Base-by-base conservation (phyloP, 768 basidiomycete genomes). In the Epithele typhae region DNA sequence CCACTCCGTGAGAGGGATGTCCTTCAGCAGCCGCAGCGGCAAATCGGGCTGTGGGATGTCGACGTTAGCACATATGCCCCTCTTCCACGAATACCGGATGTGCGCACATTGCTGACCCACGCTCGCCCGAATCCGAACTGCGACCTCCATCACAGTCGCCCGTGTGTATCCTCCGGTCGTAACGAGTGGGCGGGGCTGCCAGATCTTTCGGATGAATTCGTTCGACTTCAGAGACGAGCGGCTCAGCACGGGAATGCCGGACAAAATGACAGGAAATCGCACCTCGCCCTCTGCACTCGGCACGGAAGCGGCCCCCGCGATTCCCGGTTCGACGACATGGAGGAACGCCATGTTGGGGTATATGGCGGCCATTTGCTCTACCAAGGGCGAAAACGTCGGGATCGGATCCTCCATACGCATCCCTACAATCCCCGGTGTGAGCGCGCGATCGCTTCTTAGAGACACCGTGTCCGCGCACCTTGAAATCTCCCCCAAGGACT, bases 351-450 rank as follows among this genome's bases (percentile, higher is more conserved):
- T 57, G 18, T 71, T 43, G 4, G 78, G 74, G 50, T 71, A 66
- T 4, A 46, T 46, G 4, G 56, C 46, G 21, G 60, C 63, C 12
- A 85, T 52, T 24, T 68, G 45, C 1, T 62, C 43, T 24, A 75
- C 68, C 32, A 82, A 49, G 57, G 80, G 68, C 0, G 66, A 53
- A 64, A 78, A 84, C 4, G 77, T 76, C 0, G 79, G 76, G 2
- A 71, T 62, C 0, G 81, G 81, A 43, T 83, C 70, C 2, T 53
- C 45, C 75, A 79, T 77, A 4, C 66, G 60, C 77, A 83, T 79
- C 36, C 59, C 61, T 6, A 34, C 11, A 25, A 44, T 3, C 18
- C 10, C 39, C 36, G 8, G 7, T 6, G 7, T 17, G 32, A n/a
- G 14, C 18, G 24, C 39, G 25, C 23, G 15, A 15, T n/a, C 24